Percentiles rank a stretch among this genome's conserved stretches.
Evolutionary conservation across 108 stramenopile genomes (phyloP).

Genomic region (Discostella pseudostelligera): DNA sequence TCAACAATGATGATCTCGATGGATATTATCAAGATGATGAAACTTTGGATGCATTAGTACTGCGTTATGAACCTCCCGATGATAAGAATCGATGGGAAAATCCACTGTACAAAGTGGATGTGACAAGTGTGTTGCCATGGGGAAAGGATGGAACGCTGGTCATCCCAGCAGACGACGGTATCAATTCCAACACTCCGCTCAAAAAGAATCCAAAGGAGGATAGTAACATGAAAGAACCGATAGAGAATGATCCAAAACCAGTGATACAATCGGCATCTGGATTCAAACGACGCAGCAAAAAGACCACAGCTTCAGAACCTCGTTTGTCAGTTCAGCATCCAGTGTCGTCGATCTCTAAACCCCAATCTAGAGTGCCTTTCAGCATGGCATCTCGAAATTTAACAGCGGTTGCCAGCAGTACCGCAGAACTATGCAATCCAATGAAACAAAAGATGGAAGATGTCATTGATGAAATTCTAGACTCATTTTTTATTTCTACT

Average conservation of each 20-base stretch:
- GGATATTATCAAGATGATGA: slow-evolving; percentile 48
- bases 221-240: slow-evolving; percentile 4
- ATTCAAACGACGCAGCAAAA: slow-evolving; percentile 39
- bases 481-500: slow-evolving; percentile 51
- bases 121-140: slow-evolving; percentile 36
- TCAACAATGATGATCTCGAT: slow-evolving; percentile 12
- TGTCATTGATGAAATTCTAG: slow-evolving; percentile 67
- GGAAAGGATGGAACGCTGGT: slow-evolving; percentile 34
- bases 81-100: slow-evolving; percentile 88
- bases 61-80: slow-evolving; percentile 88
- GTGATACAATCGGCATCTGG: slow-evolving; percentile 28
- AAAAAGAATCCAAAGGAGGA: slow-evolving; percentile 6
- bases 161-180: background rate
- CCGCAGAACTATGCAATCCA: background rate
- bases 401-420: slow-evolving; percentile 17
- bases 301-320: slow-evolving; percentile 3
- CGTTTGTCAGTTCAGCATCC: background rate
- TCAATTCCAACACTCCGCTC: background rate
- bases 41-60: slow-evolving; percentile 65
- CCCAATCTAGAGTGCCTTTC: slow-evolving; percentile 14
- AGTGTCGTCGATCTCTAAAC: background rate
- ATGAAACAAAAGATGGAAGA: slow-evolving; percentile 51
- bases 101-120: slow-evolving; percentile 74
- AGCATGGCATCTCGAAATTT: slow-evolving; percentile 32
- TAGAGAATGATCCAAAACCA: background rate